Percentiles rank a stretch among this genome's conserved stretches.
phyloP scores from a whole-genome alignment of 2,329 filamentous ascomycete species.

The Capronia americana region DNA sequence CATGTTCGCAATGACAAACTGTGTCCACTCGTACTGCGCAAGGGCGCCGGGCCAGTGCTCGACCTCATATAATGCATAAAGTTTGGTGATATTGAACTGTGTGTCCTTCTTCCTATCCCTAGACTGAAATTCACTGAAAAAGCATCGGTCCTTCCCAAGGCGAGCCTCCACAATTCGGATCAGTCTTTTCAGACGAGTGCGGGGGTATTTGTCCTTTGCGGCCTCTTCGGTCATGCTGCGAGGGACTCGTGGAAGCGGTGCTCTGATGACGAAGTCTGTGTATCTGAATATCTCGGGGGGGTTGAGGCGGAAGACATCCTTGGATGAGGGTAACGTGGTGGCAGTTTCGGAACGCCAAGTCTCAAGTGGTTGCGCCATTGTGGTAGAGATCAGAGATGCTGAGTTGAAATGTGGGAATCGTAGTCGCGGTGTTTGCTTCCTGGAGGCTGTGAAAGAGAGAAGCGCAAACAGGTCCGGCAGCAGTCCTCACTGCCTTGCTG shows the following conservation, averaged over 20 bases:
- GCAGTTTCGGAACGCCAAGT: not conserved
- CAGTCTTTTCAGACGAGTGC: constrained; percentile 17
- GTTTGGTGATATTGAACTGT: constrained; percentile 24
- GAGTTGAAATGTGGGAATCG: not conserved
- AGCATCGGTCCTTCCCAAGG: constrained; percentile 21
- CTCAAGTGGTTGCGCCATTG: not conserved
- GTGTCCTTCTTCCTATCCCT: constrained; percentile 7
- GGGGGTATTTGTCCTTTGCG: constrained; percentile 12
- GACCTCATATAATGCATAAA: constrained; percentile 32
- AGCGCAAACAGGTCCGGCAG: not conserved
- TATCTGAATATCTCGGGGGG: constrained; percentile 22
- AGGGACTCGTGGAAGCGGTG: constrained; percentile 16
- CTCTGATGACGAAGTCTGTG: constrained; percentile 29
- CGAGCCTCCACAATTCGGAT: constrained; percentile 16
- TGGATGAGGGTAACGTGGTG: constrained; percentile 8
- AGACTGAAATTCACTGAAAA: constrained; percentile 14
- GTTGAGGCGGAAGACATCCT: constrained; percentile 17
- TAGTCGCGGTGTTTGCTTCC: not conserved
- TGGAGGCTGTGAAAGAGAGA: not conserved
- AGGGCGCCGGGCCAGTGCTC: constrained; percentile 31
- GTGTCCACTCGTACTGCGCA: constrained; percentile 29
- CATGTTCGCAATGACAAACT: constrained; percentile 31
- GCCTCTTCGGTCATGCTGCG: not conserved
- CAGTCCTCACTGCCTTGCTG: not conserved
- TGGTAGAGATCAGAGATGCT: not conserved